Base-by-base conservation (phyloP, 1,284 basidiomycete genomes). In the Pholiota adiposa region DNA sequence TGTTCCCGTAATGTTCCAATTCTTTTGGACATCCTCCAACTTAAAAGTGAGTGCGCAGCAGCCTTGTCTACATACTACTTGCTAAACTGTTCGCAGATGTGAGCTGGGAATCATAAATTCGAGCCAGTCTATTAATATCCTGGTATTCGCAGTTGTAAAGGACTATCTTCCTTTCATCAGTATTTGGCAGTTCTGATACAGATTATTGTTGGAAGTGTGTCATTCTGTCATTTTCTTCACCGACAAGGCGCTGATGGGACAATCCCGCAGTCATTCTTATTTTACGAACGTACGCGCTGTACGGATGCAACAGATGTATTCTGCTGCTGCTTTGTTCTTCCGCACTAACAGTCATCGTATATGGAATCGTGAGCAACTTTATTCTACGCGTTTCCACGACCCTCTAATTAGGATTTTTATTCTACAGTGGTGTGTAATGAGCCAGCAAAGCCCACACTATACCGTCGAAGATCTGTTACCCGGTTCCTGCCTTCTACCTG, bases 231-330 rank as follows among this genome's bases (percentile, higher is more conserved):
- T 18, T 18, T 41, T 25, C 14, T 38, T 38, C 36, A 7, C 12
- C 4, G 36, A 38, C 36, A 14, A 38, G n/a, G n/a, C n/a, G n/a
- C n/a, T n/a, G n/a, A 38, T 38, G 6, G 16, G 36, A n/a, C 16
- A 14, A 4, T 16, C 14, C 5, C 29, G 11, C 29, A 80, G 79
- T 66, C 14, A 66, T 79, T 41, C 70, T 80, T 33, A 71, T 75
- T 14, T 72, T 76, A 60, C 70, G 79, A 14, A 76, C 75, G 14
- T 79, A 79, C 50, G 79, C 79, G 1, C 64, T 81, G 6, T 80
- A 79, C 60, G 67, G 71, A 5, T 70, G 74, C 4, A 75, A 66
- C 41, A 66, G 63, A 29, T 55, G 54, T 34, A 62, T 80, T 40
- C 61, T 76, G 21, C 46, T 54, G 2, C 27, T 75, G 16, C 57